phyloP scores from a whole-genome alignment of 768 basidiomycete genomes.

The Pulveroboletus ravenelii region DNA sequence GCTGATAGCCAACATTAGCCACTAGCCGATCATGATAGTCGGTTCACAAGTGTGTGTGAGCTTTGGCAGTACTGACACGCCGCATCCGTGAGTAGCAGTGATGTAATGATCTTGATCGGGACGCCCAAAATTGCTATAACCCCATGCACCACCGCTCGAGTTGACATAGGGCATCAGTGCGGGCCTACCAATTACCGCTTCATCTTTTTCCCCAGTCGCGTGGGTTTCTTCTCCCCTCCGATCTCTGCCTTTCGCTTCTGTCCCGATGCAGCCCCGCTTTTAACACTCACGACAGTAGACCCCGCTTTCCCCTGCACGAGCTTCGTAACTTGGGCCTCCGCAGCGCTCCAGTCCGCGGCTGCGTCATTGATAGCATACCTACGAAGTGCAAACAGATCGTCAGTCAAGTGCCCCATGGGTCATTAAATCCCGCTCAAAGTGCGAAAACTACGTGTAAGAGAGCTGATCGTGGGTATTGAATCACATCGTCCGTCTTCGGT shows the following conservation, averaged over 20 bases:
- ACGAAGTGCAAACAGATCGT: background rate
- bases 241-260: constrained; percentile 55
- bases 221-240: constrained; percentile 44
- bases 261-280: constrained; percentile 35
- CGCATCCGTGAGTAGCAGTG: too few species aligned
- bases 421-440: background rate
- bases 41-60: too few species aligned
- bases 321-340: constrained; percentile 66
- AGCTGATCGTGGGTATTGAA: background rate
- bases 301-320: constrained; percentile 42
- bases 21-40: background rate
- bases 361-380: constrained; percentile 75
- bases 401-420: background rate
- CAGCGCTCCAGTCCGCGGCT: constrained; percentile 67
- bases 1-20: too few species aligned
- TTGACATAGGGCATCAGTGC: too few species aligned
- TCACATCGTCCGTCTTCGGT: background rate
- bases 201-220: constrained; percentile 42
- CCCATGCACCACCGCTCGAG: too few species aligned
- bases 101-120: too few species aligned
- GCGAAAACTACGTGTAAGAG: background rate
- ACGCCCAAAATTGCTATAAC: too few species aligned
- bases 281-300: constrained; percentile 76
- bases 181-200: constrained; percentile 23
- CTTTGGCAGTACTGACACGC: too few species aligned